Base-by-base conservation (phyloP, 805 yeast genomes). In the Pichia nanzhaoensis region DNA sequence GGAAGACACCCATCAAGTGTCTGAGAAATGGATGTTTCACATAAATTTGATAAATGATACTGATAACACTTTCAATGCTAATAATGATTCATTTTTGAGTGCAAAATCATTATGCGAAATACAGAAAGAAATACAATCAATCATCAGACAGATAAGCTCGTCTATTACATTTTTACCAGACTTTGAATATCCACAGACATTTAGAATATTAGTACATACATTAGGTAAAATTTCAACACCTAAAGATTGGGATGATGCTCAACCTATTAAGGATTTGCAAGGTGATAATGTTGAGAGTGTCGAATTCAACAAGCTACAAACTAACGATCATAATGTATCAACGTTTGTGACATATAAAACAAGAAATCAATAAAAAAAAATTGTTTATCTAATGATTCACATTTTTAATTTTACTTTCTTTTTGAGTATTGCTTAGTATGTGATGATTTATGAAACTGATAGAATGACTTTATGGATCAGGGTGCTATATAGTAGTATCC, bases 11-110 rank as follows among this genome's bases (percentile, higher is more conserved):
- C 79, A 78, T 0, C 88, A 83, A 30, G 75, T 73, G 2, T 80
- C 82, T 2, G 98, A 90, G 60, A 67, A 87, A 44, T 90, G 98
- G 98, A 86, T 86, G 56, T 90, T 90, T 57, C 76, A 78, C 51
- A 67, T 88, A 6, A 47, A 45, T 34, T n/a, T 46, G 14, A 34
- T 39, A 5, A 51, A 50, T 8, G 47, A 45, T 2, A 45, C 16
- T 10, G 28, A 21, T 9, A 8, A 20, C 16, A 6, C 5, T 20
- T 9, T 13, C n/a, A 9, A 6, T 18, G 10, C 10, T 24, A 24
- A 24, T 10, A 24, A 10, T 24, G 28, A 24, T 24, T 7, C 6
- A 24, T 6, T 10, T 24, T 24, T 24, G 10, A 24, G 28, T 39
- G n/a, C 16, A 17, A 28, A 45, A 35, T 21, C 41, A 16, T 17